Conservation (phyloP, 306 rosid genomes). For the Spatholobus suberectus region DNA sequence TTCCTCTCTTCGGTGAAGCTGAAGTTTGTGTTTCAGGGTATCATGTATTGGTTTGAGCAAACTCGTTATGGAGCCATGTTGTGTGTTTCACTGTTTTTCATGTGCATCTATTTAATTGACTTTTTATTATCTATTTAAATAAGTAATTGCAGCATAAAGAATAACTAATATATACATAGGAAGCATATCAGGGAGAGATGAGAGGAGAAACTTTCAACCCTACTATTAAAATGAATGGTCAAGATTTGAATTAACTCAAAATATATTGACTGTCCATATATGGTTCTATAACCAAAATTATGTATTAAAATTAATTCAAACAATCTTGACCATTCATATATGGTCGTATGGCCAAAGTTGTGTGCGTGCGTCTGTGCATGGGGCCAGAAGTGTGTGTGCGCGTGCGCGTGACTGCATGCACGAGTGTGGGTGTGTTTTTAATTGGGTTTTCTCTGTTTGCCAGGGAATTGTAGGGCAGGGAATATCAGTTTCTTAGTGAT, state of each 20-base stretch:
- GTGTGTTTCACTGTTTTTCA: constrained; percentile 19
- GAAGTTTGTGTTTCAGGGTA: constrained; percentile 16
- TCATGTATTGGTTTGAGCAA: constrained; percentile 15
- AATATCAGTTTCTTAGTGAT: too few species aligned
- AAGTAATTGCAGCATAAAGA: neutral
- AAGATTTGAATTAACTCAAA: too few species aligned
- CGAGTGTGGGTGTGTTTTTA: too few species aligned
- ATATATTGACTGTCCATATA: too few species aligned
- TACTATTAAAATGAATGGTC: too few species aligned
- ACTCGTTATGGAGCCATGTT: constrained; percentile 11
- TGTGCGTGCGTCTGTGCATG: neutral
- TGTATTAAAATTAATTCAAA: neutral
- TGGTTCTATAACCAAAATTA: too few species aligned
- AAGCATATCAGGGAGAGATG: too few species aligned
- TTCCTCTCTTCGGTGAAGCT: neutral
- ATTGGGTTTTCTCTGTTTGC: neutral
- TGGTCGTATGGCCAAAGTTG: neutral
- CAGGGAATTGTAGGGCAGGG: too few species aligned
- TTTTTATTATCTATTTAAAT: neutral
- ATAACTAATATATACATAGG: too few species aligned
- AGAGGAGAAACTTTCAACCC: too few species aligned
- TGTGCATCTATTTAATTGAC: neutral
- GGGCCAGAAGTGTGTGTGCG: too few species aligned
- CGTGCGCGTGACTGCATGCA: neutral
- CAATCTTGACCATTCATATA: neutral